Conservation (phyloP, 2,329 filamentous ascomycete species). For the Aspergillus quadrilineatus region DNA sequence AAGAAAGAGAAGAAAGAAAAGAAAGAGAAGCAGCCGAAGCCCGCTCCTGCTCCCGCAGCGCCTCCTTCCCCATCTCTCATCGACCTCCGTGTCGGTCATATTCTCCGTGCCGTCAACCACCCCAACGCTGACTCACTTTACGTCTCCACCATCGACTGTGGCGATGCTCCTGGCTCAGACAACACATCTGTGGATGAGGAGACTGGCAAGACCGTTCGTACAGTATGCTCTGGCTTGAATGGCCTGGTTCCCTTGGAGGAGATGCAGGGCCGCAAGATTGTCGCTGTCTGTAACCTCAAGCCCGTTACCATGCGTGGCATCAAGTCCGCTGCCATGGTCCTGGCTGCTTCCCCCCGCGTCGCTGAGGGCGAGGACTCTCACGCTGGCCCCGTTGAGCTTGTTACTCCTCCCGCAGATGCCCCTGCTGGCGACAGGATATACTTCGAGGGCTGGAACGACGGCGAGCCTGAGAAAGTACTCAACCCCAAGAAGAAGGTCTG, state of each 20-base stretch:
- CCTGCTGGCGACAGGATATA: conserved; percentile 83
- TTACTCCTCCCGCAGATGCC: conserved; percentile 73
- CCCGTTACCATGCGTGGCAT: conserved; percentile 97
- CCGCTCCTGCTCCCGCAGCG: conserved; percentile 65
- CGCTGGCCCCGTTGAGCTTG: conserved; percentile 88
- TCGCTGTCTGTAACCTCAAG: conserved; percentile 97
- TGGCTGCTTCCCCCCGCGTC: conserved; percentile 83
- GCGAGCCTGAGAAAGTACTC: conserved; percentile 85
- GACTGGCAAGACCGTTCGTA: conserved; percentile 87
- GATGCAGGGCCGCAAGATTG: conserved; percentile 94
- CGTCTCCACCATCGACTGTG: conserved; percentile 93
- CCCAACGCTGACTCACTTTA: conserved; percentile 95
- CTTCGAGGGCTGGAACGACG: conserved; percentile 86
- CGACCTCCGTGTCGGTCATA: conserved; percentile 94
- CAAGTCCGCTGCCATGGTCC: conserved; percentile 81
- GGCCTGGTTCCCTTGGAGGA: conserved; percentile 88
- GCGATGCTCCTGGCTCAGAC: conserved; percentile 78
- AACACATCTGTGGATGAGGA: conserved; percentile 77
- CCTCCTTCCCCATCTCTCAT: conserved; percentile 82
- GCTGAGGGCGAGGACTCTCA: conserved; percentile 83
- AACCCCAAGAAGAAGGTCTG: conserved; percentile 99
- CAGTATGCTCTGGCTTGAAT: conserved; percentile 95
- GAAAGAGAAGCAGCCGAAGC: conserved; percentile 76
- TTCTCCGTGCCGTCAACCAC: conserved; percentile 92
- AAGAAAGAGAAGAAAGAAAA: conserved; percentile 56